Percentiles rank a stretch among this genome's conserved stretches.
These are phyloP conservation scores for Penicillium crustosum DNA, from an alignment of 2,329 filamentous ascomycete genomes.

Conservation along the genomic window DNA sequence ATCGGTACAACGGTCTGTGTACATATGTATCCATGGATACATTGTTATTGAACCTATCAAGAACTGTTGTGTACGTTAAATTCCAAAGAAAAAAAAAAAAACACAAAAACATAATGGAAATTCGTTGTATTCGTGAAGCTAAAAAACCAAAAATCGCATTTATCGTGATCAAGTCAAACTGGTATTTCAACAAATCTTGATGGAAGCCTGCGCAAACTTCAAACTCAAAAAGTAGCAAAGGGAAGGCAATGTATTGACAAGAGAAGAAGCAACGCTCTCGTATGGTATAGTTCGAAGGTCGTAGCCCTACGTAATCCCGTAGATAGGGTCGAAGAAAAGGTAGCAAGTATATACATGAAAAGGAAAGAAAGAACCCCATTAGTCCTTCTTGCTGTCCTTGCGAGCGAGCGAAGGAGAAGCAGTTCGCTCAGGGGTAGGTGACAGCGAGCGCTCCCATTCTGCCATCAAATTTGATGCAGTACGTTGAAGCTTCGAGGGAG, in stretches of 20 bases:
- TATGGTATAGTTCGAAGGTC: constrained; percentile 29
- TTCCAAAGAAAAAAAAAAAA: background rate
- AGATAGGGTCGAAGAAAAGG: constrained; percentile 20
- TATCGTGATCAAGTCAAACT: constrained; percentile 5
- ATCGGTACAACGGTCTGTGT: background rate
- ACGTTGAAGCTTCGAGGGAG: constrained; percentile 73
- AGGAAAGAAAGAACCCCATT: constrained; percentile 13
- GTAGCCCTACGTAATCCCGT: constrained; percentile 36
- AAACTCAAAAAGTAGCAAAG: constrained; percentile 6
- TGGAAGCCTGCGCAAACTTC: background rate
- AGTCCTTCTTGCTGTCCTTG: constrained; percentile 37
- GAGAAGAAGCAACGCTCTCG: constrained; percentile 29
- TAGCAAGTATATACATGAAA: constrained; percentile 23
- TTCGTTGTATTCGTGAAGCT: background rate
- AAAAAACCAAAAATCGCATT: background rate
- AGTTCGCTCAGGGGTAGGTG: constrained; percentile 47
- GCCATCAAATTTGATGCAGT: constrained; percentile 85
- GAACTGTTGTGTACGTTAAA: background rate
- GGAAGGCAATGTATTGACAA: constrained; percentile 10
- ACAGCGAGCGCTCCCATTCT: constrained; percentile 83
- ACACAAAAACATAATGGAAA: background rate
- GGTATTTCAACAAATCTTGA: constrained; percentile 5
- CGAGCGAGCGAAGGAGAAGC: constrained; percentile 17
- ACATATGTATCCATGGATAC: no score
- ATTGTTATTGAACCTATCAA: no score